A percentile compares a stretch with the other conserved stretches of the same genome.
phyloP scores from a whole-genome alignment of 2,329 filamentous ascomycete species.

The Alternaria sp. region DNA sequence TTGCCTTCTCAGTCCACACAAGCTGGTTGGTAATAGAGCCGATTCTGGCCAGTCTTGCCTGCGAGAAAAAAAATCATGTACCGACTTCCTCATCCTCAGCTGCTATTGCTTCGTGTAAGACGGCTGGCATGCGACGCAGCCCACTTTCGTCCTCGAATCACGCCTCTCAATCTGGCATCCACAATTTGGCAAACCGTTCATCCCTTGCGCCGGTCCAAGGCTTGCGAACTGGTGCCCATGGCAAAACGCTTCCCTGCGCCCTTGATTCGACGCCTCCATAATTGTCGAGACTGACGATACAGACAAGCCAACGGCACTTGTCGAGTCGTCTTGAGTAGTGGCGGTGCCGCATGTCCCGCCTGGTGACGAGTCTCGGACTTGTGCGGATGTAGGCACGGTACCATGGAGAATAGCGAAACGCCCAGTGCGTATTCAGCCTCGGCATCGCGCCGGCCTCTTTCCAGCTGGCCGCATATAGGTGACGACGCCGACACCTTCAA shows the following conservation, averaged over 20 bases:
- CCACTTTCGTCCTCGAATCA: conserved; percentile 41
- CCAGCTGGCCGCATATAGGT: conserved; percentile 21
- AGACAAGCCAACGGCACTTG: conserved; percentile 25
- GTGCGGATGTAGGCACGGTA: conserved; percentile 38
- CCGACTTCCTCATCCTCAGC: conserved; percentile 27
- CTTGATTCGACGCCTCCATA: conserved; percentile 35
- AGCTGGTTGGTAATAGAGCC: conserved; percentile 27
- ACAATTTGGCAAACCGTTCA: conserved; percentile 35
- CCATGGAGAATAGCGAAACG: conserved; percentile 36
- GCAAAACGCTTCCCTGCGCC: conserved; percentile 18
- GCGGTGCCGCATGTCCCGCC: conserved; percentile 44
- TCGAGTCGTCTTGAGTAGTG: conserved; percentile 20
- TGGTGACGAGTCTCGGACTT: conserved; percentile 42
- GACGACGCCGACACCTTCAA: conserved; percentile 22
- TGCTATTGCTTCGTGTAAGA: conserved; percentile 33
- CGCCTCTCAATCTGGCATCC: conserved; percentile 35
- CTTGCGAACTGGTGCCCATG: conserved; percentile 31
- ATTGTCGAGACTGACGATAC: conserved; percentile 12
- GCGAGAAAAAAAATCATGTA: background rate
- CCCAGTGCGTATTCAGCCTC: conserved; percentile 26
- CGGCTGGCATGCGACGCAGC: conserved; percentile 32
- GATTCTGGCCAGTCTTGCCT: conserved; percentile 30
- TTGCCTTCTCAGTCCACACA: conserved; percentile 2
- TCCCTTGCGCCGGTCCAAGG: conserved; percentile 37
- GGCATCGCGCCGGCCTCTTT: conserved; percentile 21